Conservation (phyloP, 148 eudicot species). For the Cornus kousa region DNA sequence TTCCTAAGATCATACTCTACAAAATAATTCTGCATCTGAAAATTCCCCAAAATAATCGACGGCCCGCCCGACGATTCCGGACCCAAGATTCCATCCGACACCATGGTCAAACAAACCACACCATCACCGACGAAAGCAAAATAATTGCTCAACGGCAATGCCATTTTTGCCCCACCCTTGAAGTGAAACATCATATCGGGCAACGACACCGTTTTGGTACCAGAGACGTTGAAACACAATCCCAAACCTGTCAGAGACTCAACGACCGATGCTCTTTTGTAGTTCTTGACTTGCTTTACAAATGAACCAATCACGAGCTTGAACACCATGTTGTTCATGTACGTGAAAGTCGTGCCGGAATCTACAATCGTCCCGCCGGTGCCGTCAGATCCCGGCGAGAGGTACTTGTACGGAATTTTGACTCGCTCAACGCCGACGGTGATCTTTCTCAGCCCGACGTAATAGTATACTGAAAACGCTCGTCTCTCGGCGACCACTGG, state of each 20-base stretch:
- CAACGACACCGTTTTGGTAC: slow-evolving; percentile 20
- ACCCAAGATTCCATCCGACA: slow-evolving; percentile 27
- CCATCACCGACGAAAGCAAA: slow-evolving; percentile 24
- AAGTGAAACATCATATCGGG: slow-evolving; percentile 40
- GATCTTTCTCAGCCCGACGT: slow-evolving; percentile 30
- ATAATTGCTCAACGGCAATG: slow-evolving; percentile 36
- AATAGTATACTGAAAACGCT: slow-evolving; percentile 28
- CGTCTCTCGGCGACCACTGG: slow-evolving; percentile 15
- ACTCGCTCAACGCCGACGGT: slow-evolving; percentile 31
- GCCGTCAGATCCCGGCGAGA: slow-evolving; percentile 24
- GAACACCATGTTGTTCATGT: slow-evolving; percentile 11
- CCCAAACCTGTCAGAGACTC: slow-evolving; percentile 33
- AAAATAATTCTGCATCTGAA: slow-evolving; percentile 39
- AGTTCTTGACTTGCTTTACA: slow-evolving; percentile 24
- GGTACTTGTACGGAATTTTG: slow-evolving; percentile 18
- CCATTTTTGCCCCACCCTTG: slow-evolving; percentile 53
- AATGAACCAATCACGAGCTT: slow-evolving; percentile 11
- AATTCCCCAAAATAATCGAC: slow-evolving; percentile 41
- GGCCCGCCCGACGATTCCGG: slow-evolving; percentile 29
- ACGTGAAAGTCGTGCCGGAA: slow-evolving; percentile 39
- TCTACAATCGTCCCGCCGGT: slow-evolving; percentile 46
- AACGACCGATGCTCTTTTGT: slow-evolving; percentile 19
- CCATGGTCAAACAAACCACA: slow-evolving; percentile 37
- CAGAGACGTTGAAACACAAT: slow-evolving; percentile 41
- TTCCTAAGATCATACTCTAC: slow-evolving; percentile 49